Evolutionary conservation across 768 basidiomycete genomes (phyloP), one percentile per base, ranked within the genome.

Genomic region (Macrolepiota fuliginosa): DNA sequence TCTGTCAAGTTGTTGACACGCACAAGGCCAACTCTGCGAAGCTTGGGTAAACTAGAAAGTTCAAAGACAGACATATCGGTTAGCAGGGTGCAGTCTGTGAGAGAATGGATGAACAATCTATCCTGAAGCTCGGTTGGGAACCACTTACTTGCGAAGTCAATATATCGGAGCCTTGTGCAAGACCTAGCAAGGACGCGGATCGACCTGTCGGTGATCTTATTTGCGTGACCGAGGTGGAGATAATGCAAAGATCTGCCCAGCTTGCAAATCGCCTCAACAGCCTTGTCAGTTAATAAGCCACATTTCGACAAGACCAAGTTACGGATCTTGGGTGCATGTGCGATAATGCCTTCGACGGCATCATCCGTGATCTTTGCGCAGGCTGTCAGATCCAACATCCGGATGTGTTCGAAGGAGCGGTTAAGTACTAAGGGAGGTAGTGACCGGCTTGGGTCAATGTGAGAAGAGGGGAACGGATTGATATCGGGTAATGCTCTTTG

Each of bases 1-100:
- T 99, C 97, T 11, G 97, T 99, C 59, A 99, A 78, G 67, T 95
- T 93, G 71, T 79, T 86, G 53, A 98, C 95, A 62, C 96, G 87
- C 46, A 98, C 97, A 37, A 99, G 88, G 54, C 97, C 97, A 64
- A 99, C 90, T 2, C 97, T 87, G 37, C 94, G 89, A 62, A 99
- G 84, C 67, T 98, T 96, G 7, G 91, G 91, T 53, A 98, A 79
- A 42, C 82, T 82, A 1, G 96, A 87, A 40, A 99, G 80, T 72
- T 98, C 96, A 67, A 93, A 90, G 9, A 98, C 93, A 55, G 92
- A 92, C 84, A 94, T 87, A 72, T 99, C 96, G 25, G 96, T 96
- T 52, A 99, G 78, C 39, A 86, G 81, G 3, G 84, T 77, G 68
- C 96, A 98, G 75, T 94, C 92, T 95, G 70, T 9, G 56, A 53